Base-by-base conservation (phyloP, 805 yeast species). In the Saturnispora saitoi region DNA sequence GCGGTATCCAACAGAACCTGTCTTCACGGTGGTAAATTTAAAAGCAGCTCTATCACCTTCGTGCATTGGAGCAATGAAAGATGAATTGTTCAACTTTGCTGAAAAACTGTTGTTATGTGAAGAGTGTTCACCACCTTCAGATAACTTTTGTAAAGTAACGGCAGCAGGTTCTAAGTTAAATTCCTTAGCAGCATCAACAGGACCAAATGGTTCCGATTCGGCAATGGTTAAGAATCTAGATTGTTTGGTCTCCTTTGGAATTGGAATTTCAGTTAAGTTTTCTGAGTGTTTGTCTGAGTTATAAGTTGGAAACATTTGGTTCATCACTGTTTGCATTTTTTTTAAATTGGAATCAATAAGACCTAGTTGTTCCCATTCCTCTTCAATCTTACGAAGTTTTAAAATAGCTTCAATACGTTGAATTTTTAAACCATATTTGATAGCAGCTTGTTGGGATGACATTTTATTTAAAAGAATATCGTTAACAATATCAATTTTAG, bases 151-250 rank as follows among this genome's bases (percentile, higher is more conserved):
- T 57, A 90, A 73, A 3, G 93, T 85, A 32, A 73, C 79, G 43
- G 80, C 77, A 28, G 98, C 97, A n/a, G 96, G 95, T 63, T 86
- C 90, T 54, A 91, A 73, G 39, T 76, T 89, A 54, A 87, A 78
- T 36, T 84, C 77, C 49, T 80, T 71, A 44, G 99, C 96, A 12
- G 99, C 97, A 62, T 93, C 98, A 5, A 89, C 75, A 4, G 97
- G 95, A 6, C 96, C 96, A 63, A 91, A 90, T 9, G 96, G 95
- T 69, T 89, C 95, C 26, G 89, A 81, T 68, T 91, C 99, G 9
- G 96, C 91, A 63, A 91, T 82, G 11, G 95, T 84, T 62, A 87
- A 68, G 71, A 90, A 90, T 55, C 91, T 74, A 54, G 95, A 87
- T 54, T 80, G 80, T 54, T 83, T 71, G 2, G 95, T 85, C 67